Evolutionary conservation across 371 early-diverging fungal species (phyloP), one percentile per base, ranked within the genome.

Genomic region (Entomophthora muscae): DNA sequence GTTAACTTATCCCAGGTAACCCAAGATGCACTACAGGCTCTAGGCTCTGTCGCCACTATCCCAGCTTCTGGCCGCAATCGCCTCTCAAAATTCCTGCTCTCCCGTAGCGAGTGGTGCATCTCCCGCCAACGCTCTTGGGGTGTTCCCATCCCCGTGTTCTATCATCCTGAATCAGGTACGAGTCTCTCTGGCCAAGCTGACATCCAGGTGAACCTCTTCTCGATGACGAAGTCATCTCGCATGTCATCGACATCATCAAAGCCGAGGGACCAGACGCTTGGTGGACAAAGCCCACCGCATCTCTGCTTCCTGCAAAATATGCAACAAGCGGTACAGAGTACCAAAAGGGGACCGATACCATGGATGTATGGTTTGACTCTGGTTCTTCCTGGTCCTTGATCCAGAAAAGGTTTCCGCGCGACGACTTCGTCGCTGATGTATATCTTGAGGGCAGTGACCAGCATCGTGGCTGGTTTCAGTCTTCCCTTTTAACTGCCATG

Each of bases 401-500:
- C 2, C 72, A 78, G 30, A 70, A 72, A 27, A 28, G 22, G 28
- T 29, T 61, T 31, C 29, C 24, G 13, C 1, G 29, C 31, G 26
- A 12, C 33, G 31, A 3, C 3, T 75, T 73, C 53, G 68, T 83
- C 22, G 91, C 95, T 0, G 95, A 95, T 70, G 79, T 94, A 52
- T 95, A 93, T 72, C 75, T 89, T 0, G 95, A 93, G 72, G 98
- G 98, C 7, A 83, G 87, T 63, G 96, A 97, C 71, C 98, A 97
- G 71, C 93, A 94, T 69, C 78, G 98, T 58, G 98, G 96, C 17
- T 97, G 98, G 98, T 97, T 97, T 74, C 94, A 95, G 68, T 93
- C 94, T 1, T 89, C 95, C 0, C 77, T 95, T 55, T 76, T 95
- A 52, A 89, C 93, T 12, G 86, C 89, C 7, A 73, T 89, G 32